Percentiles rank a stretch among this genome's conserved stretches.
Evolutionary conservation across 371 early-diverging fungal species (phyloP).

Genomic region (Mortierella sp.): DNA sequence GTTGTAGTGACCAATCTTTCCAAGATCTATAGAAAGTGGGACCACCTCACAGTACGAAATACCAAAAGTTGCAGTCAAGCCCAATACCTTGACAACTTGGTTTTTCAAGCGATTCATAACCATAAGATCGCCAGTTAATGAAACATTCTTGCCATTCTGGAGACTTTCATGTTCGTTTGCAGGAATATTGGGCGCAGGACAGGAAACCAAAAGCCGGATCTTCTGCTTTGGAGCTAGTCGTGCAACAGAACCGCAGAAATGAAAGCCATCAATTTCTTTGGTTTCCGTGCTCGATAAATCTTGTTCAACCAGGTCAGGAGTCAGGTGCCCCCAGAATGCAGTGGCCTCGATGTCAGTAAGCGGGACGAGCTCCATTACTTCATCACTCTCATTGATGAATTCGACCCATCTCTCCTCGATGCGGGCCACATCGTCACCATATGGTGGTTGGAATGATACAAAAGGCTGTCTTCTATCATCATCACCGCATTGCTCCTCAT

Average conservation of each 20-base stretch:
- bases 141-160: slow-evolving; percentile 69
- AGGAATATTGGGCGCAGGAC: slow-evolving; percentile 68
- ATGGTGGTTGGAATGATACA: slow-evolving; percentile 27
- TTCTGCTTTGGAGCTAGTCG: slow-evolving; percentile 69
- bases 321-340: slow-evolving; percentile 52
- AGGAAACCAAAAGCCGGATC: slow-evolving; percentile 67
- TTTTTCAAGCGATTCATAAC: slow-evolving; percentile 67
- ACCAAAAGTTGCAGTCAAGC: slow-evolving; percentile 70
- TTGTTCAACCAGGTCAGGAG: not conserved
- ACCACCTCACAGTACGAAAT: slow-evolving; percentile 71
- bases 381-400: slow-evolving; percentile 62
- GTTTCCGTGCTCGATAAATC: not conserved
- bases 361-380: slow-evolving; percentile 68
- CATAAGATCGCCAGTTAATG: slow-evolving; percentile 68
- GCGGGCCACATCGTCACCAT: slow-evolving; percentile 48
- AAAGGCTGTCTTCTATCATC: slow-evolving; percentile 1
- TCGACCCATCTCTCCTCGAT: slow-evolving; percentile 65
- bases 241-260: slow-evolving; percentile 55
- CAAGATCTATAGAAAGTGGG: slow-evolving; percentile 72
- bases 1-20: slow-evolving; percentile 82
- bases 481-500: slow-evolving; percentile 19
- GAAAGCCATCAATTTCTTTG: slow-evolving; percentile 34
- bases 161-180: slow-evolving; percentile 59
- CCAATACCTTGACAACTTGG: slow-evolving; percentile 69
- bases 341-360: slow-evolving; percentile 66